Conservation (phyloP, 129 eudicot genomes). For the Pulicaria dysenterica region DNA sequence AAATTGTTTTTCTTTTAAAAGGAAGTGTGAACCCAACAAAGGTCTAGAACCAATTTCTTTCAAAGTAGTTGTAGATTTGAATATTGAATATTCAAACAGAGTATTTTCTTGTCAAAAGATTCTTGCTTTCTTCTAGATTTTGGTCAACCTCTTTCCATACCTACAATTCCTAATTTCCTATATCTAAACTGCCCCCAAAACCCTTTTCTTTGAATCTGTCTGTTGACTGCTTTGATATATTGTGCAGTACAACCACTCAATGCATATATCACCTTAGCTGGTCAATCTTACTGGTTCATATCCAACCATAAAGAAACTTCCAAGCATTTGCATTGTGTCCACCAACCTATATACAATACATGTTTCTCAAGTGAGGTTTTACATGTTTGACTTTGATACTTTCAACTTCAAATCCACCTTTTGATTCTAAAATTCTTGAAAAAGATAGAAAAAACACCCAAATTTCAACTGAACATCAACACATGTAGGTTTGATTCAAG, state of each 20-base stretch:
- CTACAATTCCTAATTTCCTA: conserved; percentile 22
- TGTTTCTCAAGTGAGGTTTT: not conserved
- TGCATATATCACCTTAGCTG: conserved; percentile 19
- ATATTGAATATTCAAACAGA: conserved; percentile 38
- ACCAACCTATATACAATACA: not conserved
- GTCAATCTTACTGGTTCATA: conserved; percentile 30
- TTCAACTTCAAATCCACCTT: not conserved
- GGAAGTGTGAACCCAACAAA: conserved; percentile 33
- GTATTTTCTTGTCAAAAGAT: conserved; percentile 42
- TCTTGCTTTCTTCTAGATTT: conserved; percentile 27
- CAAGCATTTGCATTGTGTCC: conserved; percentile 22
- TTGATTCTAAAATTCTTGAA: conserved; percentile 23
- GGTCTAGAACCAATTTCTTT: conserved; percentile 30
- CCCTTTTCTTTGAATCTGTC: not conserved
- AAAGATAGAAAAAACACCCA: not conserved
- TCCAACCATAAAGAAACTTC: conserved; percentile 30
- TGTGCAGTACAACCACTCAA: conserved; percentile 34
- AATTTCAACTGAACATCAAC: conserved; percentile 3
- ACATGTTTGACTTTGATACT: conserved; percentile 29
- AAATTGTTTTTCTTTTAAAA: too few relatives aligned
- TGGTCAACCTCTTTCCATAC: conserved; percentile 29
- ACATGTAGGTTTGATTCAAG: conserved; percentile 4
- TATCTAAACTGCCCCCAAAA: conserved; percentile 27
- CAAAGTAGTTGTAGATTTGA: conserved; percentile 24
- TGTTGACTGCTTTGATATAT: conserved; percentile 14